Evolutionary conservation across 345 rosid genomes (phyloP), one percentile per base, ranked within the genome.

Genomic region (Odontarrhena argentea): DNA sequence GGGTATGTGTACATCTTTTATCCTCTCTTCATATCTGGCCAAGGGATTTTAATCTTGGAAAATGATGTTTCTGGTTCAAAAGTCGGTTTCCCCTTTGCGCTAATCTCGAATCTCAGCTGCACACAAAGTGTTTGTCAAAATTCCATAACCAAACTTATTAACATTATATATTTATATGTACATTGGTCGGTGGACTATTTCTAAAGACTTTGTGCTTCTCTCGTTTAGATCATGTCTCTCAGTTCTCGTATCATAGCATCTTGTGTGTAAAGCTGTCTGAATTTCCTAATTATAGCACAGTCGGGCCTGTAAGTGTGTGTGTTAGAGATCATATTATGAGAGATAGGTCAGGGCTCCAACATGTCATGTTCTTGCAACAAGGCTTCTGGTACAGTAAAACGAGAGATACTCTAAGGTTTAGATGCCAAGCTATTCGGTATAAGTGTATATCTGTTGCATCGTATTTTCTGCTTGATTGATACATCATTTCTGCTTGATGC

Each of bases 101-200:
- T 45, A 71, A 47, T 71, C 59, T 37, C 4, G 13, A 47, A 30
- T 37, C n/a, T 56, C 3, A 28, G 37, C 60, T 71, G 76, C 65
- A 63, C 53, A 7, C 59, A 11, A 71, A 64, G 14, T 71, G 76
- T 71, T 71, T 24, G 65, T 32, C 1, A 49, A 56, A 71, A 64
- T 71, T 60, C 38, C 53, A 1, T 9, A 64, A 56, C 3, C 59
- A 56, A 30, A 18, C n/a, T 37, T 18, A 9, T 54, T 61, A 15
- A 24, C 48, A 32, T 18, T 18, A 18, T 18, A 18, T 18, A 0
- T 18, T 18, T 18, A 18, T 18, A 18, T 1, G 22, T 18, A 18
- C 22, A 18, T 18, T 18, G 22, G 22, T 18, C 22, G 43, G n/a
- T 66, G 25, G 54, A 34, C 44, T 35, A 22, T 36, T 36, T 49